A percentile compares a stretch with the other conserved stretches of the same genome.
These are phyloP conservation scores for Nicotiana noctiflora DNA, from an alignment of 257 asterid genomes.

Conservation along the genomic window DNA sequence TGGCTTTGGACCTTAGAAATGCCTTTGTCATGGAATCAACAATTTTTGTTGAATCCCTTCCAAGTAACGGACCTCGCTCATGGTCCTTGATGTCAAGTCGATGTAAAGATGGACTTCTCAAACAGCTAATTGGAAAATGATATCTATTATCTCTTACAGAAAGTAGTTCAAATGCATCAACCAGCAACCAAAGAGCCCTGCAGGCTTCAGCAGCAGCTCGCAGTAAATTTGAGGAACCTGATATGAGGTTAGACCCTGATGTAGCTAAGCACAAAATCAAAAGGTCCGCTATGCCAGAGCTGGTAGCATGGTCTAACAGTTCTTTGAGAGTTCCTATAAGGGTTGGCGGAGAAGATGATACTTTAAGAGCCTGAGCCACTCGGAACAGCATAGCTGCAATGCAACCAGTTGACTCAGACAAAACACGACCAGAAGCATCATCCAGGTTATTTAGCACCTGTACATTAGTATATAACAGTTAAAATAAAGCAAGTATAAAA, in stretches of 20 bases:
- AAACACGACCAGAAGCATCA: constrained; percentile 68
- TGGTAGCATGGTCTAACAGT: constrained; percentile 61
- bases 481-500: constrained; percentile 15
- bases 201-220: constrained; percentile 97
- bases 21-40: constrained; percentile 61
- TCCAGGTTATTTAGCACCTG: constrained; percentile 60
- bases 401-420: constrained; percentile 78
- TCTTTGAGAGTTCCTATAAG: constrained; percentile 45
- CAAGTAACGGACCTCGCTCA: constrained; percentile 37
- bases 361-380: constrained; percentile 64
- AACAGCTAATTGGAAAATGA: constrained; percentile 58
- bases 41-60: constrained; percentile 42
- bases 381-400: constrained; percentile 69
- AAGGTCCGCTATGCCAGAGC: constrained; percentile 52
- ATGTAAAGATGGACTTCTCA: constrained; percentile 43
- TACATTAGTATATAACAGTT: constrained; percentile 21
- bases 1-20: constrained; percentile 75
- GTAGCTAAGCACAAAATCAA: constrained; percentile 78
- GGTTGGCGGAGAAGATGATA: constrained; percentile 40
- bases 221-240: constrained; percentile 79
- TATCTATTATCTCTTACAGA: constrained; percentile 34
- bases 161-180: constrained; percentile 67
- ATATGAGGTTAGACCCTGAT: constrained; percentile 75
- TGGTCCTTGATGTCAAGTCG: constrained; percentile 44
- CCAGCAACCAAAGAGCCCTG: constrained; percentile 73